Base-by-base conservation (phyloP, 768 basidiomycete species). In the Tricholoma furcatifolium region DNA sequence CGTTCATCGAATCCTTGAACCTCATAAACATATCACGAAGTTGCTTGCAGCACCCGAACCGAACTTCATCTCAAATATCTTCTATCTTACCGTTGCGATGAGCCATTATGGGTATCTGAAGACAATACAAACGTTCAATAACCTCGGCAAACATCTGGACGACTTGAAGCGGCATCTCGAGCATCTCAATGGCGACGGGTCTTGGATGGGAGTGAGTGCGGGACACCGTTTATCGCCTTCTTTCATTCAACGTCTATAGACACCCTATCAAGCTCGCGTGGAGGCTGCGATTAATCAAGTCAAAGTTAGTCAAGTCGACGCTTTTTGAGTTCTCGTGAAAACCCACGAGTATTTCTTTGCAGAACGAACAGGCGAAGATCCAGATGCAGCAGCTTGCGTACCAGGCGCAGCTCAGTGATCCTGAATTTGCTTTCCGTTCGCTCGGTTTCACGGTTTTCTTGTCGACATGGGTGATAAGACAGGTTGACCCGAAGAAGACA, bases 31-130 rank as follows among this genome's bases (percentile, higher is more conserved):
- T 43, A 32, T 45, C 7, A 44, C 35, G 39, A 23, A 30, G 27
- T 27, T 27, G 7, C 7, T 23, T 47, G 61, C 61, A 84, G 84
- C 79, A n/a, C 65, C 82, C 3, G 65, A 85, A 5, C 85, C 90
- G 2, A 97, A 97, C 66, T 99, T 99, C 69, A 93, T 98, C 57
- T 93, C 96, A 6, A 87, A 98, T 40, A 83, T 97, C 17, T 98
- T 98, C 74, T 98, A 91, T 73, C 78, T 98, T 40, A 78, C 87
- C 7, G 80, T 91, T 43, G 87, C 93, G 0, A 88, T 88, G 76
- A 87, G 89, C 50, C 96, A 99, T 70, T 87, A 93, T 51, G 96
- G 95, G 3, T 82, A 90, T 55, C 78, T 90, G 59, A 86, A 82
- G 66, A 91, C 93, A 1, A 86, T 95, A 41, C 84, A 84, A 36